Percentiles rank a stretch among this genome's conserved stretches.
Evolutionary conservation across 2,329 filamentous ascomycete species (phyloP).

Genomic region (Lasiodiplodia sp.): DNA sequence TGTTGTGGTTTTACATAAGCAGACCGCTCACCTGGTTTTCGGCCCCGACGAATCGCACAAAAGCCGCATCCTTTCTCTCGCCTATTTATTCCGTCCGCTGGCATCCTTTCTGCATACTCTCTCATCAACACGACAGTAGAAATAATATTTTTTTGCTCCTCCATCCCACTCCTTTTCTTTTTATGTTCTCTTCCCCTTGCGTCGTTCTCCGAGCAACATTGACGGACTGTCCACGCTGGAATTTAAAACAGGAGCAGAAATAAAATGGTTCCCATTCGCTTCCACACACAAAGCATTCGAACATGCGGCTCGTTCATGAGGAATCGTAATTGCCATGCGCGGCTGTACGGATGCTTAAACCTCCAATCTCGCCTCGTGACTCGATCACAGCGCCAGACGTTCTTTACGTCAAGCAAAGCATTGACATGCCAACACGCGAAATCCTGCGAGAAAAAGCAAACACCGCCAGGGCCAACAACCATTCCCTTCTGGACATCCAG

Average conservation of each 20-base stretch:
- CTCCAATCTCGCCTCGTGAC: not conserved
- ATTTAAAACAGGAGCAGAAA: not conserved
- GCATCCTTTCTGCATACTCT: not conserved
- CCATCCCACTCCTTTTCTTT: no score
- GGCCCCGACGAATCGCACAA: conserved; percentile 10
- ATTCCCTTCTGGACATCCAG: conserved; percentile 47
- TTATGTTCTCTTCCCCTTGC: no score
- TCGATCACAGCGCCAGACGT: not conserved
- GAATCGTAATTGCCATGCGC: not conserved
- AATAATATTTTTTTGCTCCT: not conserved
- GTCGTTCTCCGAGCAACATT: not conserved
- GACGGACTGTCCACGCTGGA: not conserved
- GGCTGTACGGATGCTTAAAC: not conserved
- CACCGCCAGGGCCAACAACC: not conserved
- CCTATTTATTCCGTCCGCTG: not conserved
- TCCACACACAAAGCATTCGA: not conserved
- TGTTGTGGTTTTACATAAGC: not conserved
- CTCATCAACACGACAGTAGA: not conserved
- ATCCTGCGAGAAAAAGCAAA: conserved; percentile 6
- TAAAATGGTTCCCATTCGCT: not conserved
- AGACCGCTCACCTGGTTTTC: not conserved
- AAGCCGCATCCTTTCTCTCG: conserved; percentile 7
- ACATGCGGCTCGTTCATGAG: not conserved
- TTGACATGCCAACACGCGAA: not conserved
- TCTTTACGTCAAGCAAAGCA: not conserved